These are phyloP conservation scores for Atalantia buxifolia DNA, from an alignment of 345 rosid species.

Conservation along the genomic window DNA sequence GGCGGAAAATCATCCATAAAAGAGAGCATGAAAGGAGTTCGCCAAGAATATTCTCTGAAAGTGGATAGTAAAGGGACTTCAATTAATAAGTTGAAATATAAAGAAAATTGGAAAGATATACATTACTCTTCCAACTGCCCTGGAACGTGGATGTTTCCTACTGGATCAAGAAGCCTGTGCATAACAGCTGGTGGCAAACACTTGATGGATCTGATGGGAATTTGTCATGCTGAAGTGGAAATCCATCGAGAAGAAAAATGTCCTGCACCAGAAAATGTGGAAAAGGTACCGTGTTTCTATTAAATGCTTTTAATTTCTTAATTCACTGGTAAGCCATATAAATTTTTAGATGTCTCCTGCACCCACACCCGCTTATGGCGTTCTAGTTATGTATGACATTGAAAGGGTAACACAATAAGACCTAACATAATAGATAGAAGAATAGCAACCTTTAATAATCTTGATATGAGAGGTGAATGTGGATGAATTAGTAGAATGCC, in stretches of 20 bases:
- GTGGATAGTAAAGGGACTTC: conserved; percentile 23
- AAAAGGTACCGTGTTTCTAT: conserved; percentile 40
- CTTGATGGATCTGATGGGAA: conserved; percentile 32
- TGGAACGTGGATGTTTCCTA: conserved; percentile 73
- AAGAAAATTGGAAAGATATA: conserved; percentile 12
- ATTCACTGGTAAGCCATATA: background rate
- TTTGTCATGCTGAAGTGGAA: conserved; percentile 16
- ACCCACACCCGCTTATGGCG: too few relatives aligned
- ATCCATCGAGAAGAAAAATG: conserved; percentile 17
- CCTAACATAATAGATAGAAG: background rate
- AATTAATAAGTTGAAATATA: conserved; percentile 6
- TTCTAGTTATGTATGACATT: background rate
- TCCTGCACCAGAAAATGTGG: conserved; percentile 20
- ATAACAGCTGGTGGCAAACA: conserved; percentile 43
- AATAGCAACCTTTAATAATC: background rate
- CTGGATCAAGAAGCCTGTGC: conserved; percentile 40
- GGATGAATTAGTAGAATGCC: background rate
- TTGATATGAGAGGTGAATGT: background rate
- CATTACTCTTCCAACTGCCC: conserved; percentile 24
- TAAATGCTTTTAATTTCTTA: background rate
- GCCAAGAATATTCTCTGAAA: conserved; percentile 20
- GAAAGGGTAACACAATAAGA: background rate
- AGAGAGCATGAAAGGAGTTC: conserved; percentile 22
- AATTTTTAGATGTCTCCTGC: background rate
- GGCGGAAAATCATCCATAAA: conserved; percentile 15